Conservation (phyloP, 768 basidiomycete genomes). For the Trametes villosa region DNA sequence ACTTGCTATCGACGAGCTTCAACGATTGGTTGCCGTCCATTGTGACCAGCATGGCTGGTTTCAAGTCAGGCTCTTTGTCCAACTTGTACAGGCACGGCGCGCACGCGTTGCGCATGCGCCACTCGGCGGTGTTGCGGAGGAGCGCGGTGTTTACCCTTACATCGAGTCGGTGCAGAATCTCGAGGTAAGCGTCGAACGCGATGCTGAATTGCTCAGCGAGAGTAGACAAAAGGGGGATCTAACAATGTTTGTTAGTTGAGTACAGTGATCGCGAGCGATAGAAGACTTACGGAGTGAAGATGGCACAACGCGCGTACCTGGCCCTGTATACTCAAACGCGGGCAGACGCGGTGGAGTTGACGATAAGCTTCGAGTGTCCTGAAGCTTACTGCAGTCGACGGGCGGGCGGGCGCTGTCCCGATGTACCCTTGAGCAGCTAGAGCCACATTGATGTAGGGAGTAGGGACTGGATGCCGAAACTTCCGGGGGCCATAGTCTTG, state of each 20-base stretch:
- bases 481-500: too few relatives aligned
- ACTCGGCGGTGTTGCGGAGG: slow-evolving; percentile 22
- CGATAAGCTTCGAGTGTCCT: slow-evolving; percentile 29
- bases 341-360: slow-evolving; percentile 32
- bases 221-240: background rate
- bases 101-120: slow-evolving; percentile 33
- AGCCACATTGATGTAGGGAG: background rate
- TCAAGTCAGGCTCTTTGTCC: background rate
- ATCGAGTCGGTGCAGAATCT: slow-evolving; percentile 12
- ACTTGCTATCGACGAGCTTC: slow-evolving; percentile 13
- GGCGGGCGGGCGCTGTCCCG: slow-evolving; percentile 23
- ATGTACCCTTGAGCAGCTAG: slow-evolving; percentile 29
- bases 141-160: slow-evolving; percentile 21
- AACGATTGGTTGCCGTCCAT: slow-evolving; percentile 28
- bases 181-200: background rate
- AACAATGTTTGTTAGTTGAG: background rate
- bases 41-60: slow-evolving; percentile 20
- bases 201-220: slow-evolving; percentile 30
- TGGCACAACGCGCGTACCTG: slow-evolving; percentile 20
- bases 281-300: too few relatives aligned
- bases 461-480: background rate
- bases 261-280: too few relatives aligned
- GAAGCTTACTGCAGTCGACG: slow-evolving; percentile 25
- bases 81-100: slow-evolving; percentile 34
- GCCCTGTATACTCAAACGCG: slow-evolving; percentile 31